These are phyloP conservation scores for Crotalaria pallida DNA, from an alignment of 306 rosid genomes.

Conservation along the genomic window DNA sequence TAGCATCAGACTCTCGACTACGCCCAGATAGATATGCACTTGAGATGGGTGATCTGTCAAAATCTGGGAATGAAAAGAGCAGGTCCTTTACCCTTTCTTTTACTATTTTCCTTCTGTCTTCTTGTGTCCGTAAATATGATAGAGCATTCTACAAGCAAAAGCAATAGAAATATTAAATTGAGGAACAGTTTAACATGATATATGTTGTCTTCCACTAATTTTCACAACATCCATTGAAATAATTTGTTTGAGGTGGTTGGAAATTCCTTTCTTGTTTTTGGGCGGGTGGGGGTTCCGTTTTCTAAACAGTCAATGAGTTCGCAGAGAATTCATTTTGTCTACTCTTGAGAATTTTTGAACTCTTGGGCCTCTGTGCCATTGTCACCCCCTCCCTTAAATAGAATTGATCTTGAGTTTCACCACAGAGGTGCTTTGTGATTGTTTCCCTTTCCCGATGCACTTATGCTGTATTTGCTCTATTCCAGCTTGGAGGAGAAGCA, in stretches of 20 bases:
- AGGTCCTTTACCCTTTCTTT: slow-evolving; percentile 37
- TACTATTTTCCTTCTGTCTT: not conserved
- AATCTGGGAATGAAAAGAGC: slow-evolving; percentile 84
- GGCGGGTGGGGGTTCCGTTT: not conserved
- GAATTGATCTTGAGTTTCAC: slow-evolving; percentile 3
- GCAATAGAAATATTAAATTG: slow-evolving; percentile 1
- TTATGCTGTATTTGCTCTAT: not conserved
- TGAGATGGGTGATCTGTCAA: slow-evolving; percentile 77
- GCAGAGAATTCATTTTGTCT: not conserved
- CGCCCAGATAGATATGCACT: slow-evolving; percentile 93
- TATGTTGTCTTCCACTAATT: not conserved
- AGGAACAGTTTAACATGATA: not conserved
- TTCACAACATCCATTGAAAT: not conserved
- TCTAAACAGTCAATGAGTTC: not conserved
- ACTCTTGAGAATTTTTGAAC: not conserved
- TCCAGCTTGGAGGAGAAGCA: slow-evolving; percentile 89
- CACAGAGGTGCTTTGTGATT: not conserved
- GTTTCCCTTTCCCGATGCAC: not conserved
- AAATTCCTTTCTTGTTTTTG: not conserved
- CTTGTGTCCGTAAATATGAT: not conserved
- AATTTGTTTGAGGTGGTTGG: slow-evolving; percentile 7
- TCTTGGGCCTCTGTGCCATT: not conserved
- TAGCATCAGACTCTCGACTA: slow-evolving; percentile 88
- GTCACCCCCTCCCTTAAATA: not conserved
- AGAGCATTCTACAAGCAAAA: slow-evolving; percentile 14